Base-by-base conservation (phyloP, 768 basidiomycete genomes). In the Suillus weaverae region DNA sequence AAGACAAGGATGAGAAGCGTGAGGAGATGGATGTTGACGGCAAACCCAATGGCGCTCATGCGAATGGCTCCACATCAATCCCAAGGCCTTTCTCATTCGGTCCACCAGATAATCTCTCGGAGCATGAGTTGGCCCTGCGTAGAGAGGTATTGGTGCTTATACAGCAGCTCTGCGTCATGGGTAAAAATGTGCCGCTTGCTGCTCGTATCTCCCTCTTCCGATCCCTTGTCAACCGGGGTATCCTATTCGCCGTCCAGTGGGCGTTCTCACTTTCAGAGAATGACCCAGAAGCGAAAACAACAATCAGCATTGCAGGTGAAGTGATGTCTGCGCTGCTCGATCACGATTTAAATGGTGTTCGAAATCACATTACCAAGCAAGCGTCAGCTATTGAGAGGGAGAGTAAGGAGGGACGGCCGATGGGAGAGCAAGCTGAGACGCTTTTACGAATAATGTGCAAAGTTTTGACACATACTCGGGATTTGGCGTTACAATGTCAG, bases 81-180 rank as follows among this genome's bases (percentile, higher is more conserved):
- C 60, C 60, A 4, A 59, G 39, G 22, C 75, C 73, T 48, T 88
- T 86, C 69, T 82, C 85, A n/a, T 87, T 84, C 63, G 81, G 84
- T 3, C 85, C 88, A 43, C 81, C 84, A 8, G 86, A 85, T 61
- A 78, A 83, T 59, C 79, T 88, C 48, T 77, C 82, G n/a, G 84
- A 84, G 57, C 81, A 79, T 26, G 88, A 88, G 41, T 76, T 86
- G 60, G 76, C 73, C 36, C 82, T 86, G 41, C 86, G 89, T 66
- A 85, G 86, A 39, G 91, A 96, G 70, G 91, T 95, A 33, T 85
- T 99, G 55, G 78, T 90, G 51, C 89, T 99, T 67, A 82, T 99
- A 54, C 95, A 97, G 70, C 95, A 98, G 69, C 85, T 98, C 10
- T 92, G 93, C 71, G 83, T 89, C 63, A 96, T 99, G 92, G 95